These are phyloP conservation scores for Medakamo hakoo DNA, from an alignment of 139 green algal species.

Conservation along the genomic window DNA sequence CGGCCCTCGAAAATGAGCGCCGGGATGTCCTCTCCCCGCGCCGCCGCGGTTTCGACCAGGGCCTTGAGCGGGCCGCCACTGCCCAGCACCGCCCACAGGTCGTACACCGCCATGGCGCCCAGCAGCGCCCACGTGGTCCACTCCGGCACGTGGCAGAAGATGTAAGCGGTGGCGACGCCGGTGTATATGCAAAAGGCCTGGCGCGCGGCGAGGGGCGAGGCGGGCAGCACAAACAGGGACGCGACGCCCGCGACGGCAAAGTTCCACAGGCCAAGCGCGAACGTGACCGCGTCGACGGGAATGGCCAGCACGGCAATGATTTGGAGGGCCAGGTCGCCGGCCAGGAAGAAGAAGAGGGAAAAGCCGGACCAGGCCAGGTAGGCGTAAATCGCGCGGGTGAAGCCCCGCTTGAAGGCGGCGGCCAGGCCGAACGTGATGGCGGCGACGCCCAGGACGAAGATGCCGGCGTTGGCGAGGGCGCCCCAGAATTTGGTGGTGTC, in stretches of 20 bases:
- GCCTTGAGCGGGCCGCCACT: constrained; percentile 61
- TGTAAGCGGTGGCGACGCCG: constrained; percentile 69
- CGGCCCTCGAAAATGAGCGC: constrained; percentile 88
- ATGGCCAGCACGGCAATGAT: constrained; percentile 33
- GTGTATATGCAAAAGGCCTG: constrained; percentile 71
- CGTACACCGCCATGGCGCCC: constrained; percentile 84
- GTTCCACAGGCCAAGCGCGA: constrained; percentile 74
- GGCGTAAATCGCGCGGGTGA: constrained; percentile 60
- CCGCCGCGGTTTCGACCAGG: constrained; percentile 77
- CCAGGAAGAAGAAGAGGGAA: constrained; percentile 85
- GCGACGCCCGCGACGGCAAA: constrained; percentile 78
- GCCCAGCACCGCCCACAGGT: constrained; percentile 81
- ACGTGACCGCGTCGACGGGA: constrained; percentile 66
- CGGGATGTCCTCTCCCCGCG: constrained; percentile 78
- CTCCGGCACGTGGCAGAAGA: constrained; percentile 90
- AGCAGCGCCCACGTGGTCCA: constrained; percentile 96
- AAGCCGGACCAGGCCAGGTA: constrained; percentile 93
- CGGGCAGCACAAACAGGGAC: constrained; percentile 67
- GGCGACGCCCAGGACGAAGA: constrained; percentile 72
- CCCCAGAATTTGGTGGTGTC: constrained; percentile 57
- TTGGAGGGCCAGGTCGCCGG: constrained; percentile 40
- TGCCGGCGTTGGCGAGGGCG: constrained; percentile 72
- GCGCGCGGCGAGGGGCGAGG: constrained; percentile 72
- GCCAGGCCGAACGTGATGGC: constrained; percentile 82
- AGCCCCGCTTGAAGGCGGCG: constrained; percentile 81